Conservation (phyloP, 768 basidiomycete genomes). For the Russula emetica region DNA sequence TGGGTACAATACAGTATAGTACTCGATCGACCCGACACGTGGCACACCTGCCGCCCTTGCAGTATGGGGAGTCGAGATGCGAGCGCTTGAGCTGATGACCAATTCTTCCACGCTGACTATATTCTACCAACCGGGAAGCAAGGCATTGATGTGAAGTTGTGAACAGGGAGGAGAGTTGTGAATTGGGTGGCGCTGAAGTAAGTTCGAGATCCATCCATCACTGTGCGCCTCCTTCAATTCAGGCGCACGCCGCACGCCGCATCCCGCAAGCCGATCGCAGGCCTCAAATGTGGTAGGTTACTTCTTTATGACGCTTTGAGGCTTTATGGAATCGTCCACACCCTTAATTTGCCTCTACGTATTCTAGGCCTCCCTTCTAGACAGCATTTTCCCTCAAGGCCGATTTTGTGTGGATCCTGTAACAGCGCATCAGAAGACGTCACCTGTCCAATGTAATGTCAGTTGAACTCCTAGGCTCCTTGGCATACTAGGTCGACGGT, state of each 20-base stretch:
- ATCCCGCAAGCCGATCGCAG: slow-evolving; percentile 18
- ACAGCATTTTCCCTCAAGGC: slow-evolving; percentile 1
- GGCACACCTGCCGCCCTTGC: neutral
- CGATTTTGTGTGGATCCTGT: slow-evolving; percentile 2
- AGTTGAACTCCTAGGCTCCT: neutral
- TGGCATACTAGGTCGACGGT: neutral
- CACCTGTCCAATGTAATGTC: neutral
- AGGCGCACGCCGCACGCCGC: neutral
- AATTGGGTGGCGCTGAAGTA: neutral
- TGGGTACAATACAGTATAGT: neutral
- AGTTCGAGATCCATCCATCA: slow-evolving; percentile 4
- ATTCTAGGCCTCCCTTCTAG: slow-evolving; percentile 17
- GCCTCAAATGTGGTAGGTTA: slow-evolving; percentile 8
- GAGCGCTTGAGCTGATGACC: neutral
- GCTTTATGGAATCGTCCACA: neutral
- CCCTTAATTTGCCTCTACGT: slow-evolving; percentile 1
- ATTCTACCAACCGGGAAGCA: neutral
- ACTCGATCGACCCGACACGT: neutral
- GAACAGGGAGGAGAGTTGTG: neutral
- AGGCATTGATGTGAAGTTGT: neutral
- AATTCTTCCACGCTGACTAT: neutral
- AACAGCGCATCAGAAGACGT: slow-evolving; percentile 5
- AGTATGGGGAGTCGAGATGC: neutral
- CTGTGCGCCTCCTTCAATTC: neutral
- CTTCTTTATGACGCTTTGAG: slow-evolving; percentile 9